Evolutionary conservation across 768 basidiomycete species (phyloP), one percentile per base, ranked within the genome.

Genomic region (Thelephora ganbajun): DNA sequence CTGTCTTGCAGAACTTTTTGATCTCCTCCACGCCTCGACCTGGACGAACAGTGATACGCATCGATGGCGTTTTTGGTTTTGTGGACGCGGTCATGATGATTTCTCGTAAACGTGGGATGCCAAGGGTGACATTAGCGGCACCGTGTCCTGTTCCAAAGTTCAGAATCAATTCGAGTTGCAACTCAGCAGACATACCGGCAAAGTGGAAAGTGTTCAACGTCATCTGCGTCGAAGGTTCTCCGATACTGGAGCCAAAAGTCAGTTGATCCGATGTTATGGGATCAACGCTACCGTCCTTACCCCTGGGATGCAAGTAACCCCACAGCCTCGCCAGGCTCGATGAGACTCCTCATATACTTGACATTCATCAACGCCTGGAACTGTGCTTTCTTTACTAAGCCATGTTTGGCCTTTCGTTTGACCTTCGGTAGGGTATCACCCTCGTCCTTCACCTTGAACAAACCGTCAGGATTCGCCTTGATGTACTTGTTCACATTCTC

Each of bases 151-250:
- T 5, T 14, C 14, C 14, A 41, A 7, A 11, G 9, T 9, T n/a
- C 43, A 39, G 37, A 35, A 41, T 57, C 34, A 51, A 2, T 11
- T n/a, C 6, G 42, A 36, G 33, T 18, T n/a, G 48, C 12, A 2
- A 11, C 19, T 33, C 23, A 35, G 43, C 50, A 52, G 34, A 59
- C 74, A 57, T 63, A 80, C 91, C 94, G 55, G 96, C 96, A 58
- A 99, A 93, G 69, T 99, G 96, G 78, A 99, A 99, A 11, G 96
- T 99, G 62, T 99, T 99, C 53, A 99, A 68, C 7, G 96, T 99
- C 96, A 99, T 99, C 62, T 99, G 96, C 0, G 96, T 99, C 13
- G 96, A 99, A 4, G 96, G 96, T 63, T 99, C 96, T 45, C 96
- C 96, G 37, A 99, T 79, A 66, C 96, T 98, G 50, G 6, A 46